Conservation (phyloP, 78 protist species). For the slime mould (Dictyostelium discoideum) region DNA sequence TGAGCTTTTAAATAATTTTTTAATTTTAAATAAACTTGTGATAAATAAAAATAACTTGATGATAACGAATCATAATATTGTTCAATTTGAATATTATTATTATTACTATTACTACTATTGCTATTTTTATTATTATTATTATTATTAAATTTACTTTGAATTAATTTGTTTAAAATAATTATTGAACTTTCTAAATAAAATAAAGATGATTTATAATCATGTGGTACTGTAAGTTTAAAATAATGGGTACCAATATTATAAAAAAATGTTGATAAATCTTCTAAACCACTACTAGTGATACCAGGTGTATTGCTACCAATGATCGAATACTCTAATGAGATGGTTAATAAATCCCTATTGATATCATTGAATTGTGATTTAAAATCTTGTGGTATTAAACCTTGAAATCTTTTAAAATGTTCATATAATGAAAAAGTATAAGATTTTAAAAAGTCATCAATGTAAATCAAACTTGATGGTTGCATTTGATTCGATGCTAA, state of each 20-base stretch:
- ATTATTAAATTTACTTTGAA: not conserved
- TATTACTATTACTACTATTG: not conserved
- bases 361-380: not conserved
- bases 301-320: not conserved
- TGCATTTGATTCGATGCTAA: not conserved
- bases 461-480: not conserved
- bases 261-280: constrained; percentile 6
- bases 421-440: not conserved
- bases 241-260: not conserved
- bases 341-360: not conserved
- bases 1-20: constrained; percentile 2
- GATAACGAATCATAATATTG: constrained; percentile 4
- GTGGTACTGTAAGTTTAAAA: not conserved
- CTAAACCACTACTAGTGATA: not conserved
- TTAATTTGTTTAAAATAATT: not conserved
- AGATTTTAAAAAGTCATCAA: constrained; percentile 2
- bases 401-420: constrained; percentile 13
- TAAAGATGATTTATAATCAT: not conserved
- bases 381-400: not conserved
- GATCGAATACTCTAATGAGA: not conserved
- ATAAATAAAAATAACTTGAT: not conserved
- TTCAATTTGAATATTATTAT: not conserved
- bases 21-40: constrained; percentile 3
- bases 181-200: constrained; percentile 3
- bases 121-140: not conserved